Evolutionary conservation across 1,284 basidiomycete species (phyloP).

Genomic region (Ustilago hordei): DNA sequence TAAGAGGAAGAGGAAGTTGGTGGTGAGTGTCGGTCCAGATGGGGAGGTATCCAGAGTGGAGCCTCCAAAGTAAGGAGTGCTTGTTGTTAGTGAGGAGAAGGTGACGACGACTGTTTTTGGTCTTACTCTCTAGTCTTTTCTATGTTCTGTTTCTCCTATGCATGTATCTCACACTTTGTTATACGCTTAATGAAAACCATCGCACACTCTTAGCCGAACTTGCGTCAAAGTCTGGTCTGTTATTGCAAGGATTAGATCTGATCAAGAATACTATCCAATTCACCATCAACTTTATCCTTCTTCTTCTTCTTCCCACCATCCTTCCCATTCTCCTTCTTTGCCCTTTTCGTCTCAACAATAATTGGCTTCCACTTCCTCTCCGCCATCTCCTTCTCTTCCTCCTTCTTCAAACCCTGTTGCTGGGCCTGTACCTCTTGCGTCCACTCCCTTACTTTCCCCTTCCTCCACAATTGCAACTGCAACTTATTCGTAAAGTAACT

Average conservation of each 20-base stretch:
- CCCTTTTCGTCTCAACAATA: conserved; percentile 25
- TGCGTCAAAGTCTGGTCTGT: neutral
- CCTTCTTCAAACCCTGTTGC: conserved; percentile 6
- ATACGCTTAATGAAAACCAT: conserved; percentile 1
- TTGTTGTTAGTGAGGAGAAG: conserved; percentile 17
- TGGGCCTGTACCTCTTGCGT: conserved; percentile 27
- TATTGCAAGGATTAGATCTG: conserved; percentile 24
- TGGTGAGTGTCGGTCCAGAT: conserved; percentile 8
- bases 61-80: conserved; percentile 17
- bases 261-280: conserved; percentile 51
- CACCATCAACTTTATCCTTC: conserved; percentile 40
- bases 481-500: conserved; percentile 62
- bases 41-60: neutral
- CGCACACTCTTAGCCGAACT: neutral
- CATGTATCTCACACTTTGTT: neutral
- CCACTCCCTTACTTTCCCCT: conserved; percentile 56
- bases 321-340: conserved; percentile 13
- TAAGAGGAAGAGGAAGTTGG: neutral
- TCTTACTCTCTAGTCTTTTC: conserved; percentile 12
- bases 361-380: conserved; percentile 8
- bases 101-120: conserved; percentile 11
- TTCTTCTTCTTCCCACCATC: conserved; percentile 24
- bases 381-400: neutral
- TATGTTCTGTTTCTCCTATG: neutral
- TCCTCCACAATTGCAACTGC: conserved; percentile 60